Base-by-base conservation (phyloP, 2,329 filamentous ascomycete species). In the Samsoniella hepiali region DNA sequence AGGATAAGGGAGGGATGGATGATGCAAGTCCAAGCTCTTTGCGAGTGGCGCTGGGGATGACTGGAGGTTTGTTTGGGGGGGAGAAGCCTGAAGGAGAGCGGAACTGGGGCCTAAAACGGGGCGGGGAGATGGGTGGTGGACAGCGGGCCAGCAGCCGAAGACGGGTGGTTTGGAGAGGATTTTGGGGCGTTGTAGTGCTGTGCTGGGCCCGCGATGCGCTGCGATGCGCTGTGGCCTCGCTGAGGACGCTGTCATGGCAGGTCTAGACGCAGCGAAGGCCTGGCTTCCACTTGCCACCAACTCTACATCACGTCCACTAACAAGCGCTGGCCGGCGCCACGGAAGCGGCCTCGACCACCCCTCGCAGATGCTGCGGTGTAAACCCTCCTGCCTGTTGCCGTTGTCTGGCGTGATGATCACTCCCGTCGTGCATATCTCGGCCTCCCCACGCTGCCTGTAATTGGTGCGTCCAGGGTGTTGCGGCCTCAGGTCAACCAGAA, bases 1-100 rank as follows among this genome's bases (percentile, higher is more conserved):
- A 45, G 54, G 34, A 40, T 40, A 61, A 62, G 58, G 58, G 49
- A 62, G 58, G 58, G 50, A 54, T 62, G 58, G 58, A 53, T 60
- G 58, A 60, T 60, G 58, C 58, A 60, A 60, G 47, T 60, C 56
- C 13, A 60, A 53, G 49, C 38, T 53, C 27, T 29, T 38, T 58
- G 42, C 27, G 56, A 38, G 56, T 44, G 32, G 44, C 27, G 56
- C 32, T 36, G 42, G 56, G 40, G 57, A 11, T 8, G 22, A 50
- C 10, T 22, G 47, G 27, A 50, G 47, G 22, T 50, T 50, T 50
- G 27, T 50, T 50, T 50, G 47, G 31, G 32, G 38, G 36, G 38
- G 11, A 22, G 22, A 22, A 22, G 22, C 22, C 22, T 22, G 22
- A 13, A 40, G 38, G 38, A 40, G 38, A 44, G 36, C 10, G 54